Percentiles rank a stretch among this genome's conserved stretches.
These are phyloP conservation scores for Fusarium domesticum DNA, from an alignment of 2,329 filamentous ascomycete genomes.

Conservation along the genomic window DNA sequence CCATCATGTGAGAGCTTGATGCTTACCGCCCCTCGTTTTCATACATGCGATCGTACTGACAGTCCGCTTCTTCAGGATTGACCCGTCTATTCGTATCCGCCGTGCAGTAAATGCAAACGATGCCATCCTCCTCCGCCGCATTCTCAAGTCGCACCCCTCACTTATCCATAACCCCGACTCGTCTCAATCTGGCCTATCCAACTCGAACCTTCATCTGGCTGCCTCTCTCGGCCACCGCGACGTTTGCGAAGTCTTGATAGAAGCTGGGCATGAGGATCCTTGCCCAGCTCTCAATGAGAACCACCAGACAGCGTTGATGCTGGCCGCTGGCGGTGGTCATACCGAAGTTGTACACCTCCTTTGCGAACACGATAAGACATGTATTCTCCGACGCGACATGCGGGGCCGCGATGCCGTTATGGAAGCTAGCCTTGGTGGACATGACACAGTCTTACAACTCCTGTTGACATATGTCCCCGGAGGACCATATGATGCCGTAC, in stretches of 20 bases:
- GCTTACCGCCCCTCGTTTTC: background rate
- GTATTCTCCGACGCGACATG: slow-evolving; percentile 63
- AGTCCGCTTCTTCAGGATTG: slow-evolving; percentile 57
- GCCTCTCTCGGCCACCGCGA: slow-evolving; percentile 67
- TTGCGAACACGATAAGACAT: slow-evolving; percentile 59
- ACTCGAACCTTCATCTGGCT: slow-evolving; percentile 81
- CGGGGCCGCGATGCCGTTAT: slow-evolving; percentile 70
- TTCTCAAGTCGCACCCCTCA: slow-evolving; percentile 67
- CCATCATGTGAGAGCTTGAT: slow-evolving; percentile 23
- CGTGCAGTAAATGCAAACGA: slow-evolving; percentile 78
- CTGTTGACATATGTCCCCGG: slow-evolving; percentile 58
- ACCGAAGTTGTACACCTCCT: slow-evolving; percentile 72
- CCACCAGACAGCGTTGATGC: slow-evolving; percentile 77
- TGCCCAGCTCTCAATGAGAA: slow-evolving; percentile 75
- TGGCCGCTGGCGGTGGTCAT: slow-evolving; percentile 67
- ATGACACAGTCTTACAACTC: slow-evolving; percentile 64
- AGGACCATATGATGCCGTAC: slow-evolving; percentile 53
- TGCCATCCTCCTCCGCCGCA: slow-evolving; percentile 67
- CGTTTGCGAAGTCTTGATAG: slow-evolving; percentile 67
- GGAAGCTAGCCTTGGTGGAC: slow-evolving; percentile 58
- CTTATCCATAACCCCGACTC: slow-evolving; percentile 78
- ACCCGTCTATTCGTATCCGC: slow-evolving; percentile 71
- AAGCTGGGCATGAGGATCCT: slow-evolving; percentile 70
- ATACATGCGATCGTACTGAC: background rate
- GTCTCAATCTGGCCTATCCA: slow-evolving; percentile 64